Evolutionary conservation across 768 basidiomycete species (phyloP).

Genomic region (Mrakia frigida): DNA sequence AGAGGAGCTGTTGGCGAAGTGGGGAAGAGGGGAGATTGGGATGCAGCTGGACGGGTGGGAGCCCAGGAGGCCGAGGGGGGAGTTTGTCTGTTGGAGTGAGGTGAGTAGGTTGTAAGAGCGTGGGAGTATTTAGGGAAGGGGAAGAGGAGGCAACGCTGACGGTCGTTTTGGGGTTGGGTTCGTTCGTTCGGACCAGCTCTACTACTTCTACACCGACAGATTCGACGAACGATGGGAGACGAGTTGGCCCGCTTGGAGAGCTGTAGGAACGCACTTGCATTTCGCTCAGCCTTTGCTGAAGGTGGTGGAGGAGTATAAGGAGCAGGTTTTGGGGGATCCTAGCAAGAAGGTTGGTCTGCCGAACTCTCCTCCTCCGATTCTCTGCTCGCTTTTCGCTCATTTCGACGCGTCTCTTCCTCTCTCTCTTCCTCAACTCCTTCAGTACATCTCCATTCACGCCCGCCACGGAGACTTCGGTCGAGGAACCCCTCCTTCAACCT

Average conservation of each 20-base stretch:
- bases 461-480: slow-evolving; percentile 19
- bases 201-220: slow-evolving; percentile 15
- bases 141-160: no score
- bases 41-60: background rate
- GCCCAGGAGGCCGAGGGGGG: background rate
- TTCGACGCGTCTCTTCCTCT: background rate
- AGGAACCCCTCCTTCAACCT: background rate
- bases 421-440: background rate
- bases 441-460: slow-evolving; percentile 12
- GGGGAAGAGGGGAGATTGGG: background rate
- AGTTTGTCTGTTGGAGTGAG: slow-evolving; percentile 3
- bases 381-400: background rate
- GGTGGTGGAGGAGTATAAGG: slow-evolving; percentile 3
- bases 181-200: background rate
- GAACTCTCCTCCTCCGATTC: background rate
- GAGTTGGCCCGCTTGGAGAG: slow-evolving; percentile 10
- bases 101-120: no score
- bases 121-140: no score
- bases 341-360: background rate
- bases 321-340: background rate
- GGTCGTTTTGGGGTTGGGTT: no score
- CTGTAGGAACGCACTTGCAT: background rate
- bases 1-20: background rate
- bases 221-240: slow-evolving; percentile 25
- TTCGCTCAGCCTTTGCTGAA: slow-evolving; percentile 13